A percentile compares a stretch with the other conserved stretches of the same genome.
These are phyloP conservation scores for Pseudogymnoascus sp. DNA, from an alignment of 2,329 filamentous ascomycete genomes.

Conservation along the genomic window DNA sequence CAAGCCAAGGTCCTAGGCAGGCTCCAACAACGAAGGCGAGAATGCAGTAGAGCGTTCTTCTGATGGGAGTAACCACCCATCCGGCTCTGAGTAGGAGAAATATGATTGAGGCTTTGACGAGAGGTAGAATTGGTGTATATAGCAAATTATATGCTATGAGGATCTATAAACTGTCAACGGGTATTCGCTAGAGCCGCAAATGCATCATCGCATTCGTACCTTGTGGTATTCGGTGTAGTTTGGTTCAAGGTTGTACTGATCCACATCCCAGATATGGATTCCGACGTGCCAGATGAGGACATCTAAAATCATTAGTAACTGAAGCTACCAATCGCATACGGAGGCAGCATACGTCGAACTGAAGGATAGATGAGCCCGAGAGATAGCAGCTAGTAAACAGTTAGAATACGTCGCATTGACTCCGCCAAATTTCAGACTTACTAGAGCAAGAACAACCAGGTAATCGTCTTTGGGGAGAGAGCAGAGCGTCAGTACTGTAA, in stretches of 20 bases:
- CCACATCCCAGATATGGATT: constrained; percentile 2
- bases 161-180: neutral
- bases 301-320: neutral
- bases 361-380: constrained; percentile 1
- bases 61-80: constrained; percentile 1
- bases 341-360: neutral
- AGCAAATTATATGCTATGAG: constrained; percentile 4
- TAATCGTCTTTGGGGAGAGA: neutral
- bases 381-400: neutral
- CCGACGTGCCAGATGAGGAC: constrained; percentile 3
- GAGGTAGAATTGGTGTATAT: constrained; percentile 3
- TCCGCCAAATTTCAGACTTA: neutral
- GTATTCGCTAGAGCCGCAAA: neutral
- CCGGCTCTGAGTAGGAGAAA: neutral
- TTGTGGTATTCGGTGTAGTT: neutral
- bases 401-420: neutral
- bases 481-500: neutral
- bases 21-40: constrained; percentile 2
- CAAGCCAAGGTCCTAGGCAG: constrained; percentile 1
- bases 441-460: neutral
- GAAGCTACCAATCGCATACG: neutral
- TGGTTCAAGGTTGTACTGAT: constrained; percentile 2
- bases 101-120: neutral
- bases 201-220: neutral
- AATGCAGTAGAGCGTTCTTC: constrained; percentile 1